Percentiles rank a stretch among this genome's conserved stretches.
phyloP scores from a whole-genome alignment of 164 flowering plant genomes.

The Nymphaea colorata region DNA sequence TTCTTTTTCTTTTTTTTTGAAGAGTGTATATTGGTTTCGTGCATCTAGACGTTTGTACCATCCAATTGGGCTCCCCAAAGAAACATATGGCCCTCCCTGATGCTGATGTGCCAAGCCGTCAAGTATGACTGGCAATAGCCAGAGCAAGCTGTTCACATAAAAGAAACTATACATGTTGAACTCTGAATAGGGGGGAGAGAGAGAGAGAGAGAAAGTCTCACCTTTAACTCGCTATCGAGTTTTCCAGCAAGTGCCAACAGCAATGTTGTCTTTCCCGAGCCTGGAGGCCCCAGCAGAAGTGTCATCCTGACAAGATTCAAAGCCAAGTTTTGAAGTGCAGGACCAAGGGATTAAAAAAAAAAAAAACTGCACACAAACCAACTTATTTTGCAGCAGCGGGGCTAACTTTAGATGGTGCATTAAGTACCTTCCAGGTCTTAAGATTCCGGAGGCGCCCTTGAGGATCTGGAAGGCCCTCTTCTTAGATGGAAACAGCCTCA shows the following conservation, averaged over 20 bases:
- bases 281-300: slow-evolving; percentile 45
- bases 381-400: too few species aligned
- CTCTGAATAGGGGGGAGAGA: neutral
- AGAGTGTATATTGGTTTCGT: too few species aligned
- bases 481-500: slow-evolving; percentile 33
- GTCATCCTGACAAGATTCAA: slow-evolving; percentile 15
- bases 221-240: slow-evolving; percentile 24
- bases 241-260: slow-evolving; percentile 40
- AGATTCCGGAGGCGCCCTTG: slow-evolving; percentile 33
- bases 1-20: neutral
- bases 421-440: slow-evolving; percentile 44
- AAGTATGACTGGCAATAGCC: too few species aligned
- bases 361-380: neutral
- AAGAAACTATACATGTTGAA: neutral
- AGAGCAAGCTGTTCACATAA: too few species aligned
- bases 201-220: slow-evolving; percentile 5
- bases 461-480: slow-evolving; percentile 40
- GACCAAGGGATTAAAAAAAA: neutral
- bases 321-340: neutral
- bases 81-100: too few species aligned
- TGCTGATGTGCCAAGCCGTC: too few species aligned
- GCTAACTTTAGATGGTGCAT: too few species aligned
- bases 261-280: slow-evolving; percentile 39
- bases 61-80: too few species aligned
- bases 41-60: too few species aligned